phyloP scores from a whole-genome alignment of 345 rosid genomes.

The Anastatica hierochuntica region DNA sequence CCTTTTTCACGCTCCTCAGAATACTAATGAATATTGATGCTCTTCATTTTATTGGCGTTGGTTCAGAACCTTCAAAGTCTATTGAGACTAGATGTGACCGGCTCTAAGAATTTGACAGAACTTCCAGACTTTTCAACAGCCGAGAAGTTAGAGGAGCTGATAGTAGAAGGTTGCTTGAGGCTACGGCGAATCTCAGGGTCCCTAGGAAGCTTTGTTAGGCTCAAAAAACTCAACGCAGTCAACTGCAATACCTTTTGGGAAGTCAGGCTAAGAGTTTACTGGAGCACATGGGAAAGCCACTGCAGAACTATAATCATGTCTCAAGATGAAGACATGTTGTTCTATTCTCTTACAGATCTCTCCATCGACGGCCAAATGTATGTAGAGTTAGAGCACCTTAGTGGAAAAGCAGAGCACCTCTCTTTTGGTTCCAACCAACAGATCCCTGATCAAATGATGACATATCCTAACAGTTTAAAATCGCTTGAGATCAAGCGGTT shows the following conservation, averaged over 20 bases:
- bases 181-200: neutral
- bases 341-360: neutral
- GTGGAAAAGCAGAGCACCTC: neutral
- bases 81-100: neutral
- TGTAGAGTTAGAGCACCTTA: fast-evolving
- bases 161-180: neutral
- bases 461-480: too few relatives aligned
- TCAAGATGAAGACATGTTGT: neutral
- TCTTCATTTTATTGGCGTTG: too few relatives aligned
- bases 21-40: too few relatives aligned
- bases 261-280: neutral
- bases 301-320: too few relatives aligned
- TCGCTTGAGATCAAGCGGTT: neutral
- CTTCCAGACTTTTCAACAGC: neutral
- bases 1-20: too few relatives aligned
- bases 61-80: too few relatives aligned
- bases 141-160: neutral
- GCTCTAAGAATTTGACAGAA: neutral
- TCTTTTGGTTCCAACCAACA: neutral
- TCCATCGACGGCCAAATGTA: neutral
- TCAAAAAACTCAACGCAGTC: neutral
- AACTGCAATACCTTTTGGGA: neutral
- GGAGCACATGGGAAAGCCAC: too few relatives aligned
- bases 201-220: fast-evolving
- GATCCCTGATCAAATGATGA: too few relatives aligned